Conservation (phyloP, 345 rosid species). For the Pugionium cornutum region DNA sequence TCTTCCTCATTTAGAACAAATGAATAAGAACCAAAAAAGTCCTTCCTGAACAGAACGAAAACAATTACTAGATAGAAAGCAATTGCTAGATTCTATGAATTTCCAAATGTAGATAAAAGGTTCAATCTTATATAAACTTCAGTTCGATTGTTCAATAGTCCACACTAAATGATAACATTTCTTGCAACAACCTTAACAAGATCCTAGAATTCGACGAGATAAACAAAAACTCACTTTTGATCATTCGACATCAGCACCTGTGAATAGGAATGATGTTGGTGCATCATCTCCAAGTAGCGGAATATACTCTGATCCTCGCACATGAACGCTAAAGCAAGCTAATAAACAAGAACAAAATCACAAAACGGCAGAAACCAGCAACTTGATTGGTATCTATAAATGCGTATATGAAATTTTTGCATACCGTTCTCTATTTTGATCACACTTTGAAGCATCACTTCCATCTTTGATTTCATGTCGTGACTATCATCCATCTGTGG, state of each 20-base stretch:
- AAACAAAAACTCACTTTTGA: conserved; percentile 34
- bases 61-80: conserved; percentile 8
- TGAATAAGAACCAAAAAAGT: conserved; percentile 14
- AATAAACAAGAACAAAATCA: conserved; percentile 28
- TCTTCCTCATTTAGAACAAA: conserved; percentile 6
- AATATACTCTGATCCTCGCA: conserved; percentile 82
- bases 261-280: conserved; percentile 51
- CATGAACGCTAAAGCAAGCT: conserved; percentile 90
- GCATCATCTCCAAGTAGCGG: conserved; percentile 63
- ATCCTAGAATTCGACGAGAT: not conserved
- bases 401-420: conserved; percentile 14
- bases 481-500: conserved; percentile 77
- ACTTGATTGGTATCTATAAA: not conserved
- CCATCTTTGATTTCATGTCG: conserved; percentile 95
- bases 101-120: conserved; percentile 8
- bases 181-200: conserved; percentile 19
- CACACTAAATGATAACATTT: too few species aligned
- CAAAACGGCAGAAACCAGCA: conserved; percentile 15
- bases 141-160: too few species aligned
- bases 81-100: conserved; percentile 11
- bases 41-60: conserved; percentile 10
- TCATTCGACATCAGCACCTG: conserved; percentile 55
- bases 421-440: conserved; percentile 91
- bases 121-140: not conserved
- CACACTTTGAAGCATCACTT: conserved; percentile 86